phyloP scores from a whole-genome alignment of 73 alveolate genomes.

The Paramecium sexaurelia region DNA sequence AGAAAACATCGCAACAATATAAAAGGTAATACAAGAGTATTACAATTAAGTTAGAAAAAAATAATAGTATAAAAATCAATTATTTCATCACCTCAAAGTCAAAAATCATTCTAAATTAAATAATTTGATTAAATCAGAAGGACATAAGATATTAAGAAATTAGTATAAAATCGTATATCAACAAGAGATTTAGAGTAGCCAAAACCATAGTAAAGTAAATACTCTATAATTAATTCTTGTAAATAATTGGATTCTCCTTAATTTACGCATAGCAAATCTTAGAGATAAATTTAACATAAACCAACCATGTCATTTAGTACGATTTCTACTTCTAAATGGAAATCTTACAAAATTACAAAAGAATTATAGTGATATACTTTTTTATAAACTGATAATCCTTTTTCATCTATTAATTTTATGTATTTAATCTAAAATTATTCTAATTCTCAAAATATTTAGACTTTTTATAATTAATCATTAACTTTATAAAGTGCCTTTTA shows the following conservation, averaged over 20 bases:
- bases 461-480: background rate
- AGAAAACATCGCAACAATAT: background rate
- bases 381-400: background rate
- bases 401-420: background rate
- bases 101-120: constrained; percentile 18
- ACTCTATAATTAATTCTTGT: constrained; percentile 25
- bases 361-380: background rate
- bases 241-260: background rate
- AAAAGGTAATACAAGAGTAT: background rate
- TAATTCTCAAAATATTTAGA: background rate
- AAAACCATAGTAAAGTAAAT: background rate
- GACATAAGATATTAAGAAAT: background rate
- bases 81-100: background rate
- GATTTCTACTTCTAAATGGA: background rate
- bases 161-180: background rate
- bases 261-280: background rate
- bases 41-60: background rate
- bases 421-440: background rate
- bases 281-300: background rate
- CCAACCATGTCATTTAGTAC: constrained; percentile 6
- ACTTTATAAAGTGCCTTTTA: background rate
- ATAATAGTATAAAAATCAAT: background rate
- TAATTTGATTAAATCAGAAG: background rate
- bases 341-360: background rate
- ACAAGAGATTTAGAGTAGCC: background rate